phyloP scores from a whole-genome alignment of 2,329 filamentous ascomycete genomes.

The Fusarium keratoplasticum region DNA sequence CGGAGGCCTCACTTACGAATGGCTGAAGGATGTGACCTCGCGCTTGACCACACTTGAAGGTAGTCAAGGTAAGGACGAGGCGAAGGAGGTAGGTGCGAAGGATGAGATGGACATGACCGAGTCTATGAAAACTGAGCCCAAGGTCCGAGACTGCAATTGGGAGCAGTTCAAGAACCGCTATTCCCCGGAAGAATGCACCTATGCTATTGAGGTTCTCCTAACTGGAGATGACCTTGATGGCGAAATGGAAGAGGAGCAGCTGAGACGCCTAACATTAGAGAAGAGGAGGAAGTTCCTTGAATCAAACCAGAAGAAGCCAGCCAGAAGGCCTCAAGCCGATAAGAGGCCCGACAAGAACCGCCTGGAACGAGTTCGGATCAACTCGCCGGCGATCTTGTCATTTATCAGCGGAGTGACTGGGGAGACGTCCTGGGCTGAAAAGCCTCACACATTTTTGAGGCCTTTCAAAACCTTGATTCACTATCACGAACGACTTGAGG shows the following conservation, averaged over 20 bases:
- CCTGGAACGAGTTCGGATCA: not conserved
- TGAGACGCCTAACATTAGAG: not conserved
- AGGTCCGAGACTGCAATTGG: not conserved
- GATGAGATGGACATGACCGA: not conserved
- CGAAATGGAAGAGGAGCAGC: not conserved
- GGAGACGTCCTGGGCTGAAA: not conserved
- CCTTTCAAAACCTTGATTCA: not conserved
- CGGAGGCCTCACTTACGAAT: no score
- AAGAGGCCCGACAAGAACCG: not conserved
- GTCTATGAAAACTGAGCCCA: not conserved
- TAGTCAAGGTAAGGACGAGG: no score
- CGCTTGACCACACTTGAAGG: not conserved
- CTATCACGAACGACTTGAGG: not conserved
- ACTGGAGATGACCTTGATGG: not conserved
- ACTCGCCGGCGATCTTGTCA: not conserved
- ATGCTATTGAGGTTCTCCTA: not conserved
- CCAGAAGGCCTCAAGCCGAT: not conserved
- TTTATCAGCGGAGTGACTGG: not conserved
- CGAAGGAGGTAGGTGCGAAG: no score
- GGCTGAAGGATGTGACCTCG: no score
- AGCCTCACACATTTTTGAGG: not conserved
- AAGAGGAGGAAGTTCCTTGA: not conserved
- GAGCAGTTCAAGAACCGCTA: constrained; percentile 5
- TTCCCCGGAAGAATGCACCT: not conserved
- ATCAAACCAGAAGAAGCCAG: not conserved